Base-by-base conservation (phyloP, 257 asterid species). In the Orobanche coerulescens region DNA sequence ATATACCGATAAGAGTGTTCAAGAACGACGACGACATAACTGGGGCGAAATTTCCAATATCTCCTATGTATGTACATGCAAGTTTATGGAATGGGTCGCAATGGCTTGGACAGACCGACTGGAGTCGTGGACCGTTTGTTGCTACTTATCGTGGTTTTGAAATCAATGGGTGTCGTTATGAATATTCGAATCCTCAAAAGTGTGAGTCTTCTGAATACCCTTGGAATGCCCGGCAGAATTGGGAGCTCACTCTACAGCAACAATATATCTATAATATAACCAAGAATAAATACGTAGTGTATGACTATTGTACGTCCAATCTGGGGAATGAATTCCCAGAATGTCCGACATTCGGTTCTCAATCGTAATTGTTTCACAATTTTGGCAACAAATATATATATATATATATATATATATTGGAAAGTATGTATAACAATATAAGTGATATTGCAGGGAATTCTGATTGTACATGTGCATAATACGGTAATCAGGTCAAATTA, bases 61-160 rank as follows among this genome's bases (percentile, higher is more conserved):
- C 4, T 1, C 51, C 67, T 14, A 58, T 58, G 73, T 9, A 16
- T 8, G 26, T 51, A 5, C 54, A 24, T 2, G 72, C 46, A 12
- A 33, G 15, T 7, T 3, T 67, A 7, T 67, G 72, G 66, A 58
- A 67, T 7, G 44, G 4, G 6, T n/a, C 66, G 1, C 30, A 20
- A 8, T 67, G 66, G 65, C 51, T 66, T 1, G 71, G 71, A 6
- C 14, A 50, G 0, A 24, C 33, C 3, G n/a, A 57, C 55, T 66
- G 71, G 71, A 46, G 6, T 0, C 0, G 0, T 0, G 65, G 66
- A 1, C 66, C 72, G 1, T 57, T 67, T 46, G 33, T 1, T 0
- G 65, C 60, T 2, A 33, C 20, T 16, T 67, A 43, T 31, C 50
- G 49, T 7, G 19, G 9, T 1, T 55, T 66, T n/a, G 15, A 3